phyloP scores from a whole-genome alignment of 2,329 filamentous ascomycete genomes.

The Clarireedia homoeocarpa region DNA sequence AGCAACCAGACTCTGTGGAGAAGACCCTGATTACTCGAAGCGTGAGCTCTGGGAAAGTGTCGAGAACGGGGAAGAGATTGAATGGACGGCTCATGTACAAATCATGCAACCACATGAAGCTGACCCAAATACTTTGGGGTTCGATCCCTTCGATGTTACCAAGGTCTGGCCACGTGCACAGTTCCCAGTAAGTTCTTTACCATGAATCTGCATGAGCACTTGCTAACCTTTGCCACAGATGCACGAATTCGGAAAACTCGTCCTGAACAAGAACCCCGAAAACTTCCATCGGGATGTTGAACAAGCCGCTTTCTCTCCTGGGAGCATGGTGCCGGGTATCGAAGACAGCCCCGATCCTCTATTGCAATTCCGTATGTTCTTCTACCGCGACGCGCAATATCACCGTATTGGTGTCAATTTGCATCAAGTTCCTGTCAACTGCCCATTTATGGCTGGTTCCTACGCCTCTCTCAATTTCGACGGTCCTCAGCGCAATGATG shows the following conservation, averaged over 20 bases:
- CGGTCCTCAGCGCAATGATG: constrained; percentile 27
- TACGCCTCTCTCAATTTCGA: constrained; percentile 30
- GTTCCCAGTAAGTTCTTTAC: constrained; percentile 29
- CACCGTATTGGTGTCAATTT: constrained; percentile 51
- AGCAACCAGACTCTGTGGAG: constrained; percentile 24
- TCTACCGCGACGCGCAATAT: constrained; percentile 56
- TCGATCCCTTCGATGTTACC: constrained; percentile 46
- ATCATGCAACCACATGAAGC: constrained; percentile 37
- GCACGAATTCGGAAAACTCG: constrained; percentile 41
- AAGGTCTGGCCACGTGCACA: constrained; percentile 43
- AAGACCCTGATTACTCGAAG: constrained; percentile 40
- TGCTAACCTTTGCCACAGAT: neutral
- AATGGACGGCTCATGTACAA: constrained; percentile 48
- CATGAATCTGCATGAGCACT: neutral
- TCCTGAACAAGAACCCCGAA: constrained; percentile 34
- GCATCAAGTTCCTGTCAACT: constrained; percentile 44
- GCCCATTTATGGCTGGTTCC: constrained; percentile 20
- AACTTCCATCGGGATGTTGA: constrained; percentile 60
- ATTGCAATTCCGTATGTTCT: constrained; percentile 60
- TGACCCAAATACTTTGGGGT: constrained; percentile 42
- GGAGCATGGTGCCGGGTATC: constrained; percentile 56
- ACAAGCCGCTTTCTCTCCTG: constrained; percentile 59
- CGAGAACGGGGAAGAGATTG: constrained; percentile 41
- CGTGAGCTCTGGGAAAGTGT: constrained; percentile 48
- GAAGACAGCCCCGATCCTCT: constrained; percentile 63